Conservation (phyloP, 805 yeast genomes). For the Pichia paraexigua region DNA sequence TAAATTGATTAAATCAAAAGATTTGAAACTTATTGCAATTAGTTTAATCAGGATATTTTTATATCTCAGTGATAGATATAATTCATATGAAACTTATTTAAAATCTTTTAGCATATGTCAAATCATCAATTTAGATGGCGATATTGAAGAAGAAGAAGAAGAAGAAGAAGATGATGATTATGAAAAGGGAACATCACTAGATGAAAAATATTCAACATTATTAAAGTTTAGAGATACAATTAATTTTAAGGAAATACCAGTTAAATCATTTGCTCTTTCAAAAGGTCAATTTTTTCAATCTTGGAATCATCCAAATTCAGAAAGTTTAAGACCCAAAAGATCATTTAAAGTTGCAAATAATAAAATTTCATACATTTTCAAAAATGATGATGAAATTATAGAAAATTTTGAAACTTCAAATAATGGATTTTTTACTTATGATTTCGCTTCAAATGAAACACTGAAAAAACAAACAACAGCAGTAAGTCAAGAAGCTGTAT, state of each 20-base stretch:
- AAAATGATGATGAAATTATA: conserved; percentile 1
- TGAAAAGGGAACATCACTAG: neutral
- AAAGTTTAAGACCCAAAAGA: neutral
- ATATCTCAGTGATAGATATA: conserved; percentile 3
- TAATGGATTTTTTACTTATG: conserved; percentile 6
- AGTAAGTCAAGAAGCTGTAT: neutral
- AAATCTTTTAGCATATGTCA: neutral
- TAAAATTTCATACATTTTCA: neutral
- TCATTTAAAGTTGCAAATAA: neutral
- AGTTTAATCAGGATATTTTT: conserved; percentile 4
- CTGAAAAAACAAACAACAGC: neutral
- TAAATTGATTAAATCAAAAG: neutral
- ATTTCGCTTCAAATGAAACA: neutral
- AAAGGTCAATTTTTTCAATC: conserved; percentile 6
- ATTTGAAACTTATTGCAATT: conserved; percentile 3
- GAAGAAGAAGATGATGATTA: neutral
- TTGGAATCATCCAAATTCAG: conserved; percentile 5
- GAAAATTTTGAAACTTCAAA: neutral
- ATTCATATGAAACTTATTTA: neutral
- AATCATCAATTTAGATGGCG: neutral
- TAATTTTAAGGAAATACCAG: neutral
- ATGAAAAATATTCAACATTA: conserved; percentile 2
- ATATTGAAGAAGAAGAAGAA: neutral
- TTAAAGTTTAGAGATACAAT: neutral
- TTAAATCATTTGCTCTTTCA: conserved; percentile 2